Conservation (phyloP, 768 basidiomycete genomes). For the Wakefieldia striispora region DNA sequence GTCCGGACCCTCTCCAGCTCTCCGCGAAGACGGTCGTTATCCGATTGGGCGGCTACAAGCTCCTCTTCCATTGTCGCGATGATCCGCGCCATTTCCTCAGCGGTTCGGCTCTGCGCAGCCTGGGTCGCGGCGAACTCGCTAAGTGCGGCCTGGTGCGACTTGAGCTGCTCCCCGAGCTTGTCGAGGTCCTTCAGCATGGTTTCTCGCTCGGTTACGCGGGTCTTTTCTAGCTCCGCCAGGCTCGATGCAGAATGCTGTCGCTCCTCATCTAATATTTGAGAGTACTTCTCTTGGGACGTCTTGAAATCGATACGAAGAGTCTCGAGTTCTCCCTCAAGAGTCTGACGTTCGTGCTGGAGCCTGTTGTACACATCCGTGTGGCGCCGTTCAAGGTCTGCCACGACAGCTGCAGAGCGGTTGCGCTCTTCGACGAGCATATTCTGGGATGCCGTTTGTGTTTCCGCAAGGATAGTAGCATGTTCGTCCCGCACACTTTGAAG, state of each 20-base stretch:
- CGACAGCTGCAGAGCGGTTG: slow-evolving; percentile 38
- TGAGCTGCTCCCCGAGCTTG: slow-evolving; percentile 48
- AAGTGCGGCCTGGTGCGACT: slow-evolving; percentile 46
- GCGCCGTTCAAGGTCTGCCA: slow-evolving; percentile 50
- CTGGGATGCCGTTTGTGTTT: slow-evolving; percentile 32
- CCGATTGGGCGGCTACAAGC: slow-evolving; percentile 38
- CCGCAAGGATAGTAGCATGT: slow-evolving; percentile 38
- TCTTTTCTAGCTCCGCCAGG: slow-evolving; percentile 17
- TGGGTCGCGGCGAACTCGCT: slow-evolving; percentile 39
- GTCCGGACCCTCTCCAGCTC: slow-evolving; percentile 48
- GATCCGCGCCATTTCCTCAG: slow-evolving; percentile 48
- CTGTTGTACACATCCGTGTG: slow-evolving; percentile 49
- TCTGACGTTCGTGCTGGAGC: slow-evolving; percentile 35
- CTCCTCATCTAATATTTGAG: slow-evolving; percentile 25
- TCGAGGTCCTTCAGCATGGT: slow-evolving; percentile 47
- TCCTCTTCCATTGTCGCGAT: slow-evolving; percentile 52
- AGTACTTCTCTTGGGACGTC: slow-evolving; percentile 21
- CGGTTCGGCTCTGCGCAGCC: slow-evolving; percentile 43
- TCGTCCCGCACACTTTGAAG: slow-evolving; percentile 38
- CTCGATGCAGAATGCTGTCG: slow-evolving; percentile 24
- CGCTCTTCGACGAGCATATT: slow-evolving; percentile 45
- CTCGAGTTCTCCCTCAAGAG: slow-evolving; percentile 53
- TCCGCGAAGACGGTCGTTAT: slow-evolving; percentile 42
- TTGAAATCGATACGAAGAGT: slow-evolving; percentile 46
- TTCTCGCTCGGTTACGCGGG: slow-evolving; percentile 21